Evolutionary conservation across 345 rosid genomes (phyloP), one percentile per base, ranked within the genome.

Genomic region (Theobroma cacao): DNA sequence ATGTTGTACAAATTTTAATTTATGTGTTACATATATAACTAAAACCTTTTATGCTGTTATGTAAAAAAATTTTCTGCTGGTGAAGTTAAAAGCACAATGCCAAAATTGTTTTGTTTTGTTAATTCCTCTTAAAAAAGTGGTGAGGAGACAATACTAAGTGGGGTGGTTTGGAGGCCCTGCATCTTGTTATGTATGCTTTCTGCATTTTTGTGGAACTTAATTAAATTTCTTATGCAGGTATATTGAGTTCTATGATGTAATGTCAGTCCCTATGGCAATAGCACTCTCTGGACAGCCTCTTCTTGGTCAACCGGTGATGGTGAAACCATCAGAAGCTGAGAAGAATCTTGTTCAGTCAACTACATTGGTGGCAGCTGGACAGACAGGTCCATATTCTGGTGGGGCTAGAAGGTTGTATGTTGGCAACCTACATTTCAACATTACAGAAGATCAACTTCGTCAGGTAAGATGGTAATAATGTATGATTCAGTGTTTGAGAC

Each of bases 231-330:
- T n/a, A 82, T 79, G 82, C 82, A 94, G 99, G 84, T 96, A 94
- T 72, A 84, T 96, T 68, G 98, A 96, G 82, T 96, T 96, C 76
- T 94, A 91, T 88, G 99, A 96, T 89, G 93, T 88, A 47, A 96
- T 96, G 99, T 92, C 99, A 30, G 99, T 96, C 45, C 98, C 99
- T 72, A 96, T 96, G 99, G 99, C 98, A 47, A 96, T 96, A 80
- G 98, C 99, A 75, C 93, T 96, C 80, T 94, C 97, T 79, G 99
- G 99, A 64, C 99, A 96, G 83, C 95, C 86, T 76, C 99, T 96
- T 79, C 98, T 89, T 86, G 95, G 99, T 80, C 90, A 84, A 82
- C 93, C 97, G 31, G 97, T 96, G 77, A 96, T 96, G 99, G 99
- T 96, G 79, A 96, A 96, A 78, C 98, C 99, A 55, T 96, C 98